These are phyloP conservation scores for Spizellomyces sp. DNA, from an alignment of 192 early-diverging fungal species.

Conservation along the genomic window DNA sequence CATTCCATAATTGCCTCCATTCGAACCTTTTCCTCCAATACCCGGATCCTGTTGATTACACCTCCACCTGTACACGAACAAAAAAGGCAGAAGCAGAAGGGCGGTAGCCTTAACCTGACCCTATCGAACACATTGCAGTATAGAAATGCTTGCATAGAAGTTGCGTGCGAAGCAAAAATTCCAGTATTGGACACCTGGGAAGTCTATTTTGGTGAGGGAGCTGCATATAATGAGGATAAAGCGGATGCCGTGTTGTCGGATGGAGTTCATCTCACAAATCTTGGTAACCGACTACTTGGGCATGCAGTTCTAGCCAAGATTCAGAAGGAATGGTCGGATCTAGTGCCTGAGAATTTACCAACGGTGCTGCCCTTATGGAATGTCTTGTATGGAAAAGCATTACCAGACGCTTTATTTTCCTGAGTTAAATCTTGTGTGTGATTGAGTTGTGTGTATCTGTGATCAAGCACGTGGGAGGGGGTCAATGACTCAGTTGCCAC, in stretches of 20 bases:
- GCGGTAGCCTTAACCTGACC: slow-evolving; percentile 23
- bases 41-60: slow-evolving; percentile 68
- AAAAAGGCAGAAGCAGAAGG: slow-evolving; percentile 36
- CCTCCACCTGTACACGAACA: slow-evolving; percentile 70
- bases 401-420: not conserved
- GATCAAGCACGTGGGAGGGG: too few species aligned
- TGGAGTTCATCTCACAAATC: slow-evolving; percentile 37
- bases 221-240: slow-evolving; percentile 19
- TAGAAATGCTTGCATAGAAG: slow-evolving; percentile 35
- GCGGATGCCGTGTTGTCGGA: slow-evolving; percentile 26
- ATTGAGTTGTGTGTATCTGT: too few species aligned
- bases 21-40: slow-evolving; percentile 58
- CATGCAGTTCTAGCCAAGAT: slow-evolving; percentile 40
- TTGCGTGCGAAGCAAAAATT: slow-evolving; percentile 24
- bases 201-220: slow-evolving; percentile 24
- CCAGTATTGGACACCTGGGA: slow-evolving; percentile 36
- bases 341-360: slow-evolving; percentile 52
- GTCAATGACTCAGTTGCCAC: too few species aligned
- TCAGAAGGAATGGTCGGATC: slow-evolving; percentile 43
- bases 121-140: slow-evolving; percentile 23
- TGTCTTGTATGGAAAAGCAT: not conserved
- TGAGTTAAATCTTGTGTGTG: too few species aligned
- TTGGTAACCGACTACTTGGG: slow-evolving; percentile 35
- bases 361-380: slow-evolving; percentile 45
- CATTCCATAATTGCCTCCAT: slow-evolving; percentile 59